phyloP scores from a whole-genome alignment of 2,329 filamentous ascomycete genomes.

The Cyphellophora europaea region DNA sequence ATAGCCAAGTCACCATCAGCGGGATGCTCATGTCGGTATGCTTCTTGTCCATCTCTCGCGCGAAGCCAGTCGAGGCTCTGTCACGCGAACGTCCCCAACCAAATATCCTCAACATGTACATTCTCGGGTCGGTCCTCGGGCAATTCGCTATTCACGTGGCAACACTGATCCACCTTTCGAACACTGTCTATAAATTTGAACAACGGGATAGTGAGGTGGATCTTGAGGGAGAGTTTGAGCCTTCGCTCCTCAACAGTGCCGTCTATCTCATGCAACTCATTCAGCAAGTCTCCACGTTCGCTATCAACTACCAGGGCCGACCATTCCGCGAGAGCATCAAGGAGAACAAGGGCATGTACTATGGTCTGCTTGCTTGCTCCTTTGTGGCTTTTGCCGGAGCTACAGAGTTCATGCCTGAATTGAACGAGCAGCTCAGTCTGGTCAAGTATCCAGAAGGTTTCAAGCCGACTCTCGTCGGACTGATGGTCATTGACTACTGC shows the following conservation, averaged over 20 bases:
- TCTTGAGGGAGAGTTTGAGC: slow-evolving; percentile 87
- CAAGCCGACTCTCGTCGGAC: slow-evolving; percentile 70
- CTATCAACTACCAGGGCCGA: slow-evolving; percentile 97
- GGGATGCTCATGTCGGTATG: slow-evolving; percentile 99
- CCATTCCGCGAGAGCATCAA: slow-evolving; percentile 94
- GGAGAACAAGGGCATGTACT: slow-evolving; percentile 98
- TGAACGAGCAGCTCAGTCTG: slow-evolving; percentile 86
- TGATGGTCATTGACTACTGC: slow-evolving; percentile 82
- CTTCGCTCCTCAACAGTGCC: slow-evolving; percentile 89
- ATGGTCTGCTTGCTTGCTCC: slow-evolving; percentile 82
- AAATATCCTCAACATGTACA: slow-evolving; percentile 98
- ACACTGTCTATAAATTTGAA: slow-evolving; percentile 74
- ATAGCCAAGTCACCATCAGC: slow-evolving; percentile 96
- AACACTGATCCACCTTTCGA: slow-evolving; percentile 88
- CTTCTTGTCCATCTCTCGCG: slow-evolving; percentile 96
- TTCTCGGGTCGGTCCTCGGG: slow-evolving; percentile 92
- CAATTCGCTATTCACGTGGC: slow-evolving; percentile 95
- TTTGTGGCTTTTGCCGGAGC: slow-evolving; percentile 89
- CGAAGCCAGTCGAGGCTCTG: slow-evolving; percentile 86
- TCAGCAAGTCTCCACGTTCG: slow-evolving; percentile 97
- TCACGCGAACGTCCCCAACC: slow-evolving; percentile 96
- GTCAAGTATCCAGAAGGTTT: slow-evolving; percentile 86
- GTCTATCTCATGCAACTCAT: slow-evolving; percentile 96
- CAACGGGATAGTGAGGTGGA: slow-evolving; percentile 64
- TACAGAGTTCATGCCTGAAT: slow-evolving; percentile 88